These are phyloP conservation scores for Lasiodiplodia hormozganensis DNA, from an alignment of 2,329 filamentous ascomycete genomes.

Conservation along the genomic window DNA sequence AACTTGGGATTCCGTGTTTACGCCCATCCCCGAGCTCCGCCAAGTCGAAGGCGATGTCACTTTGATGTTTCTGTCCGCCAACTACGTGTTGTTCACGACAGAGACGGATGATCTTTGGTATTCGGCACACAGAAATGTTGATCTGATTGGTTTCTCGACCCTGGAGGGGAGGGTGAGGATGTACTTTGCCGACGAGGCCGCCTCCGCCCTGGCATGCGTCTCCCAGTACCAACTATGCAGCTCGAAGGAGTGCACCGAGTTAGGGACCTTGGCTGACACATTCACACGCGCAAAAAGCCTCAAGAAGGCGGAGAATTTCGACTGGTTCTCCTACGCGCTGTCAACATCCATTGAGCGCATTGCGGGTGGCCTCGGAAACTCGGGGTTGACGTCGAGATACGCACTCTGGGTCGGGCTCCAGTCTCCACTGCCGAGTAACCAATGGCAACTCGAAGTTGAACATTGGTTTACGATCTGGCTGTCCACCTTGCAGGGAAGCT, in stretches of 20 bases:
- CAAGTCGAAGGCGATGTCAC: constrained; percentile 40
- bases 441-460: constrained; percentile 33
- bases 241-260: constrained; percentile 17
- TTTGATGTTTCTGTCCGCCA: constrained; percentile 41
- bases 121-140: constrained; percentile 33
- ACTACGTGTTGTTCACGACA: constrained; percentile 37
- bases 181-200: constrained; percentile 22
- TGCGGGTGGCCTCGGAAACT: background rate
- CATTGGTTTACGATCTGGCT: constrained; percentile 27
- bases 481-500: constrained; percentile 23
- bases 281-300: background rate
- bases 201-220: constrained; percentile 28
- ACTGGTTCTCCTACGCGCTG: background rate
- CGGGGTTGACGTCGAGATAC: constrained; percentile 17
- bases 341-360: background rate
- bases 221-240: constrained; percentile 30
- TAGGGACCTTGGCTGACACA: background rate
- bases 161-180: background rate
- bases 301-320: background rate
- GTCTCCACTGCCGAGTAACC: constrained; percentile 21
- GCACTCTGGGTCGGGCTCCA: constrained; percentile 13
- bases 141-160: too few relatives aligned
- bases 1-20: background rate
- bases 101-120: constrained; percentile 44
- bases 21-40: constrained; percentile 39